phyloP scores from a whole-genome alignment of 345 rosid species.

The Citrus hindsii region DNA sequence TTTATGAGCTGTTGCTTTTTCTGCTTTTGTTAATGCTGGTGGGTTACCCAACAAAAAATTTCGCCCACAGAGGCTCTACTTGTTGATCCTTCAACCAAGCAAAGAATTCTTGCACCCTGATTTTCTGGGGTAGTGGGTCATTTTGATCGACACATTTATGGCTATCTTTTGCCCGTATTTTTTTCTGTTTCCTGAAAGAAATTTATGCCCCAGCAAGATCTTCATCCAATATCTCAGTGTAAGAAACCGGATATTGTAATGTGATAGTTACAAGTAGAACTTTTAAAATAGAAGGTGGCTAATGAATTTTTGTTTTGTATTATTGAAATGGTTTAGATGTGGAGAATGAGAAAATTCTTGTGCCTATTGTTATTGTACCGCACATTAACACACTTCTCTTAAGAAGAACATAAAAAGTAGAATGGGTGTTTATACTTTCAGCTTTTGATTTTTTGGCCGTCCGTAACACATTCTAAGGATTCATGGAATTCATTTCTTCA shows the following conservation, averaged over 20 bases:
- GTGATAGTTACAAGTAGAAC: neutral
- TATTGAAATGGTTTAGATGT: neutral
- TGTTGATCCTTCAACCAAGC: slow-evolving; percentile 11
- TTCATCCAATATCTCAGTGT: neutral
- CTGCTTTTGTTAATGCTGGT: slow-evolving; percentile 25
- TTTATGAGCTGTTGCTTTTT: slow-evolving; percentile 20
- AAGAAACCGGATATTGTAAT: neutral
- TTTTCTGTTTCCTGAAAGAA: neutral
- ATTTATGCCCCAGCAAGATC: neutral
- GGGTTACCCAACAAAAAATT: slow-evolving; percentile 30
- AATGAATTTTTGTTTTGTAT: neutral
- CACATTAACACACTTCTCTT: neutral
- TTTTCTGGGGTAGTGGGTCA: slow-evolving; percentile 42
- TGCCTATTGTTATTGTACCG: neutral
- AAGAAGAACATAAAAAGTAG: neutral
- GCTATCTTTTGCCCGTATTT: slow-evolving; percentile 18
- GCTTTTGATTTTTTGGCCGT: neutral
- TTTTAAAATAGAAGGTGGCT: neutral
- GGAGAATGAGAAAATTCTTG: neutral
- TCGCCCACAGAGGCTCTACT: slow-evolving; percentile 27
- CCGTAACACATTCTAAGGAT: neutral
- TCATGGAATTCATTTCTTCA: neutral
- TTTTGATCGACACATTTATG: slow-evolving; percentile 12
- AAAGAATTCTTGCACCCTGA: slow-evolving; percentile 18
- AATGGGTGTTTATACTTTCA: no score